Evolutionary conservation across 805 yeast species (phyloP).

Genomic region (Candida glaebosa): DNA sequence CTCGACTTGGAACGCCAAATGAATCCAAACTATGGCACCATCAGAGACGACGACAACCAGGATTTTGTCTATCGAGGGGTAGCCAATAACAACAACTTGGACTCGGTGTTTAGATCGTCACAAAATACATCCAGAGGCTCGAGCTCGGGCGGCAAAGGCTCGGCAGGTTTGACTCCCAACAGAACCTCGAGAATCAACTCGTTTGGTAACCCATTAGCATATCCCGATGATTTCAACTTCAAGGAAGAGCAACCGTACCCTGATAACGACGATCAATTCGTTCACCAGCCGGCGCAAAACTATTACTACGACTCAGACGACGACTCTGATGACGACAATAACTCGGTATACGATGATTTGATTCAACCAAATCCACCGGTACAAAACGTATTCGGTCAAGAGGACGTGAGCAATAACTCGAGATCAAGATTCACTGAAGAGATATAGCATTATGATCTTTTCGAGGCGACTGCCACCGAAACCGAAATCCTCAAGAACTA

Average conservation of each 20-base stretch:
- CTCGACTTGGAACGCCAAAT: slow-evolving; percentile 28
- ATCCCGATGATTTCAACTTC: slow-evolving; percentile 19
- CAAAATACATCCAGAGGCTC: slow-evolving; percentile 14
- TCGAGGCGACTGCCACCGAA: no score
- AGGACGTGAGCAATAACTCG: slow-evolving; percentile 14
- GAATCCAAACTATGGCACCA: slow-evolving; percentile 6
- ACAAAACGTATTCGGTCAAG: slow-evolving; percentile 5
- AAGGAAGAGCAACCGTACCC: slow-evolving; percentile 10
- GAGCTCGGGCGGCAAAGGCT: slow-evolving; percentile 12
- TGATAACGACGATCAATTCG: not conserved
- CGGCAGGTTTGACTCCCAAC: slow-evolving; percentile 6
- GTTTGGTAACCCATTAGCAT: slow-evolving; percentile 19
- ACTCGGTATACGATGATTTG: slow-evolving; percentile 1
- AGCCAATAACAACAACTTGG: slow-evolving; percentile 39
- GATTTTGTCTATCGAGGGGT: slow-evolving; percentile 44
- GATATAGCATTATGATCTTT: slow-evolving; percentile 3
- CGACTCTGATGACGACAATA: not conserved
- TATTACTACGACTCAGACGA: slow-evolving; percentile 1
- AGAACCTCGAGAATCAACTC: slow-evolving; percentile 21
- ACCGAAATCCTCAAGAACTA: no score
- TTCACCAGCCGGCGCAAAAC: slow-evolving; percentile 3
- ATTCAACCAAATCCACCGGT: not conserved
- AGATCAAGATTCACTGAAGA: slow-evolving; percentile 21
- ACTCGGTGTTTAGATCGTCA: slow-evolving; percentile 31
- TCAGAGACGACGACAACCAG: slow-evolving; percentile 15